These are phyloP conservation scores for Gossypium schwendimanii DNA, from an alignment of 441 rosid genomes.

Conservation along the genomic window DNA sequence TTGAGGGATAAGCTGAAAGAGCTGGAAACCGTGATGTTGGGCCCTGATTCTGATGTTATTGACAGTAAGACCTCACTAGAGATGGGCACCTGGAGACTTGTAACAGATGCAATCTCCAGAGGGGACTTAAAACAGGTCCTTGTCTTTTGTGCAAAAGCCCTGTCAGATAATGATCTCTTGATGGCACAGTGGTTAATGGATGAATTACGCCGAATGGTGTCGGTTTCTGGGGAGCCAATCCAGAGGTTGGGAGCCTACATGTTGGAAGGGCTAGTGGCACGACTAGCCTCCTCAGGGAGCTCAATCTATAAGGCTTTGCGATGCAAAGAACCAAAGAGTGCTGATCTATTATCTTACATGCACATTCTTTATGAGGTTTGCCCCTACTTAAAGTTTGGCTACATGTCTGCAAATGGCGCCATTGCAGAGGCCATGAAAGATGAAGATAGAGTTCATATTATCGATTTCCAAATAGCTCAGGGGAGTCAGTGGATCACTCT, in stretches of 20 bases:
- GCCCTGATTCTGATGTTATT: constrained; percentile 57
- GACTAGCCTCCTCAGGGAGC: constrained; percentile 62
- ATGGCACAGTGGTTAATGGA: constrained; percentile 67
- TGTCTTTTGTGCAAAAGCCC: constrained; percentile 62
- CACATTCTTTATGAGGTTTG: constrained; percentile 80
- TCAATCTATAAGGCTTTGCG: constrained; percentile 54
- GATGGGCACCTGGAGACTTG: constrained; percentile 44
- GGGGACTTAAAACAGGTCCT: constrained; percentile 63
- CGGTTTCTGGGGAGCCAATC: constrained; percentile 79
- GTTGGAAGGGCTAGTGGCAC: constrained; percentile 81
- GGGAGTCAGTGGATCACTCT: constrained; percentile 84
- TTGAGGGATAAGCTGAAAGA: constrained; percentile 65
- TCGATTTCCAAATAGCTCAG: constrained; percentile 75
- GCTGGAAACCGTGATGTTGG: constrained; percentile 71
- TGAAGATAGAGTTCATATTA: constrained; percentile 66
- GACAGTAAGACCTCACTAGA: constrained; percentile 24
- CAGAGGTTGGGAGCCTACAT: constrained; percentile 79
- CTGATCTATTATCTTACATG: constrained; percentile 71
- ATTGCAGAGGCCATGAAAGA: constrained; percentile 90
- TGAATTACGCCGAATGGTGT: constrained; percentile 55
- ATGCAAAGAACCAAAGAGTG: constrained; percentile 59
- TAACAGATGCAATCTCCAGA: constrained; percentile 43
- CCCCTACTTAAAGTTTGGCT: constrained; percentile 79
- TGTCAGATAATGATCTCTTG: constrained; percentile 58
- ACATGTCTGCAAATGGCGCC: constrained; percentile 89